These are phyloP conservation scores for Tympanopsis confertula DNA, from an alignment of 2,329 filamentous ascomycete species.

Conservation along the genomic window DNA sequence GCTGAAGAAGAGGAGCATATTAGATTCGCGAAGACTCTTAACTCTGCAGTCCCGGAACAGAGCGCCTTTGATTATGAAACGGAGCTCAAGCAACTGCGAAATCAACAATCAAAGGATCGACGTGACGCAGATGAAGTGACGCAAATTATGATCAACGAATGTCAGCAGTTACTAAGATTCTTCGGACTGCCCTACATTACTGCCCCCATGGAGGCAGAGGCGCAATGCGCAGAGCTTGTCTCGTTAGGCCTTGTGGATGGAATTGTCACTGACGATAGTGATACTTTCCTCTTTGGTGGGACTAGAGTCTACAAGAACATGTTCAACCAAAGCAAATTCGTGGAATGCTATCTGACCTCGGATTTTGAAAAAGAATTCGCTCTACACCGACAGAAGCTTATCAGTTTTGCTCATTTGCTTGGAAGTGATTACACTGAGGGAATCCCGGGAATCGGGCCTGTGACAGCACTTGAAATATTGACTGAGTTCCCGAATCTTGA, in stretches of 20 bases:
- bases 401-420: slow-evolving; percentile 78
- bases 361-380: slow-evolving; percentile 86
- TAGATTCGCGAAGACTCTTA: slow-evolving; percentile 79
- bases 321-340: slow-evolving; percentile 97
- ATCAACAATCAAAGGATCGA: slow-evolving; percentile 92
- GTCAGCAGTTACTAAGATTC: slow-evolving; percentile 75
- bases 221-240: slow-evolving; percentile 89
- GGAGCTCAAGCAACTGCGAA: slow-evolving; percentile 75
- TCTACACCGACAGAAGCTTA: slow-evolving; percentile 75
- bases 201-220: slow-evolving; percentile 97
- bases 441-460: slow-evolving; percentile 78
- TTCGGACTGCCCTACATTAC: slow-evolving; percentile 96
- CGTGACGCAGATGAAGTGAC: slow-evolving; percentile 95
- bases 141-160: slow-evolving; percentile 89
- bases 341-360: slow-evolving; percentile 79
- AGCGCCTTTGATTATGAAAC: slow-evolving; percentile 72
- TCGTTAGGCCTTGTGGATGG: slow-evolving; percentile 80
- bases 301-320: slow-evolving; percentile 98
- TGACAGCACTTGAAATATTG: slow-evolving; percentile 86
- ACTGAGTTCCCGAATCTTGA: slow-evolving; percentile 72
- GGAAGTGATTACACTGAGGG: slow-evolving; percentile 95
- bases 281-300: slow-evolving; percentile 92
- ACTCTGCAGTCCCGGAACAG: slow-evolving; percentile 44
- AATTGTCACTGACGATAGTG: slow-evolving; percentile 93
- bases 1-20: slow-evolving; percentile 89